Conservation (phyloP, 2,329 filamentous ascomycete species). For the Pyrenochaeta sp. region DNA sequence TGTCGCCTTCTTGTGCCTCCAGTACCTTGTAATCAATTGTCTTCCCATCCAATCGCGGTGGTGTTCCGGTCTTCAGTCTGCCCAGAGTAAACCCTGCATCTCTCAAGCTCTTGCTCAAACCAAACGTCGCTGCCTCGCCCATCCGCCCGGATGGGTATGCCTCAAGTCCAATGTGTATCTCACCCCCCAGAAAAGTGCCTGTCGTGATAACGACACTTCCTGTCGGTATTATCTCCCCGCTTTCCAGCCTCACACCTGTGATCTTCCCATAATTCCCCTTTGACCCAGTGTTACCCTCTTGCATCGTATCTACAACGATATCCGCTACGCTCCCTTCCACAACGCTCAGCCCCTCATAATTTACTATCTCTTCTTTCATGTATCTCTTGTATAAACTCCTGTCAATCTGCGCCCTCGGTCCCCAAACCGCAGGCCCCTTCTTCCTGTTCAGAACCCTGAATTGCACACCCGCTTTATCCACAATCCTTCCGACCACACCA, state of each 20-base stretch:
- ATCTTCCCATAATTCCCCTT: constrained; percentile 73
- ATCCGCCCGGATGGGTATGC: constrained; percentile 87
- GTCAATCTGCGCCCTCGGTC: constrained; percentile 95
- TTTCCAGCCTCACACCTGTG: constrained; percentile 84
- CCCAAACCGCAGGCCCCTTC: constrained; percentile 97
- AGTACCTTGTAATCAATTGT: constrained; percentile 82
- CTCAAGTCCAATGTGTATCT: constrained; percentile 93
- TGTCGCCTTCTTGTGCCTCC: constrained; percentile 79
- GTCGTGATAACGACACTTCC: constrained; percentile 92
- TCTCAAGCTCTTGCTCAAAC: constrained; percentile 86
- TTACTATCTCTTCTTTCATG: constrained; percentile 85
- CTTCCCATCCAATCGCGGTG: constrained; percentile 81
- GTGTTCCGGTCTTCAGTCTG: constrained; percentile 93
- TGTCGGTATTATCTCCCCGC: constrained; percentile 82
- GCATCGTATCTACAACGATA: constrained; percentile 75
- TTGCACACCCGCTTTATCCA: constrained; percentile 94
- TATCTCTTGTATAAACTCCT: constrained; percentile 85
- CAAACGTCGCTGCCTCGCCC: constrained; percentile 92
- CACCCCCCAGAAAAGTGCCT: constrained; percentile 91
- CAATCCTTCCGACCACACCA: constrained; percentile 84
- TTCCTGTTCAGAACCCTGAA: constrained; percentile 87
- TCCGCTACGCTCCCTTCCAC: constrained; percentile 90
- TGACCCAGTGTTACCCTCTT: constrained; percentile 54
- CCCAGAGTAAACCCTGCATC: constrained; percentile 91
- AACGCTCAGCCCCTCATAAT: constrained; percentile 81